Evolutionary conservation across 257 asterid genomes (phyloP).

Genomic region (Coffea eugenioides): DNA sequence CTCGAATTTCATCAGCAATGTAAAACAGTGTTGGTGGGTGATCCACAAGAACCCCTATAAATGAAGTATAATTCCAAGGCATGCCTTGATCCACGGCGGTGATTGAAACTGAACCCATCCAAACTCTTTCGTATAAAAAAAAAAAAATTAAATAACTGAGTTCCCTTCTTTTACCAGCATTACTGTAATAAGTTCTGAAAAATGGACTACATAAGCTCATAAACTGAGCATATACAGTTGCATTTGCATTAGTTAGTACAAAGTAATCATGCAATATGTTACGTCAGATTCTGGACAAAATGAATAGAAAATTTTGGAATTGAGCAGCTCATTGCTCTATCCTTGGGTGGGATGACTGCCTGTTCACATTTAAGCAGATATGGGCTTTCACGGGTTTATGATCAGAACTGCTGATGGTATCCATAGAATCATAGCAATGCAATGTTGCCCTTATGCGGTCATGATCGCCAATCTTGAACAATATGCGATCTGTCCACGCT

Average conservation of each 20-base stretch:
- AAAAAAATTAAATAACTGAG: too few species aligned
- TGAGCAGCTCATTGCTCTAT: neutral
- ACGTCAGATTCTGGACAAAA: neutral
- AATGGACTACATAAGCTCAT: neutral
- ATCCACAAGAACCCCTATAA: too few species aligned
- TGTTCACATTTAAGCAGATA: conserved; percentile 49
- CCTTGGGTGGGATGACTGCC: neutral
- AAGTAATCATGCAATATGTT: too few species aligned
- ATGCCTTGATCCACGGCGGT: too few species aligned
- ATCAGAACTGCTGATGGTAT: conserved; percentile 54
- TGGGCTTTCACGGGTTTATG: conserved; percentile 75
- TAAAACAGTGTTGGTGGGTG: too few species aligned
- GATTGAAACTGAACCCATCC: too few species aligned
- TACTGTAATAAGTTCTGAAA: neutral
- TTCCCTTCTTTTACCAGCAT: neutral
- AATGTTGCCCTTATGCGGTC: conserved; percentile 41
- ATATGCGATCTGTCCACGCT: conserved; percentile 75
- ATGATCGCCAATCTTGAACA: conserved; percentile 52
- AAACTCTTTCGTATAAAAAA: too few species aligned
- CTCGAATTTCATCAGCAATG: too few species aligned
- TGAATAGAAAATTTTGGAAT: neutral
- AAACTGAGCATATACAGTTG: too few species aligned
- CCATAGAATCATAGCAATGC: conserved; percentile 59
- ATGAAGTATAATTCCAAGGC: too few species aligned
- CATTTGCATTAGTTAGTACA: too few species aligned